Evolutionary conservation across 2,329 filamentous ascomycete species (phyloP).

Genomic region (Cladosporium austrohemisphaericum): DNA sequence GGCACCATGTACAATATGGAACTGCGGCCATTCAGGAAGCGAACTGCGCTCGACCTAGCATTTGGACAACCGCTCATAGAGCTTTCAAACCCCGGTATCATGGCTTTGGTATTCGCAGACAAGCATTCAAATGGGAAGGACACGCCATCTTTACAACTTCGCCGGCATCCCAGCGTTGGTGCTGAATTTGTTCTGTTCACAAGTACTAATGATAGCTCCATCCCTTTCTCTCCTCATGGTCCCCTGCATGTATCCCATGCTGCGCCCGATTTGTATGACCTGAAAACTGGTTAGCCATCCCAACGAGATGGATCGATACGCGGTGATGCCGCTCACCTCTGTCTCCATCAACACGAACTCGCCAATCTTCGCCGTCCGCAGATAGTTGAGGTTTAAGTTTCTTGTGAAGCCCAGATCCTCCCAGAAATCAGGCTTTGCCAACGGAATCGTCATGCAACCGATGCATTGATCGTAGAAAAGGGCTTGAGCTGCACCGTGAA

Average conservation of each 20-base stretch:
- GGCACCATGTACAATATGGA: too few species aligned
- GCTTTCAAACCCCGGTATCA: too few species aligned
- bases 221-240: constrained; percentile 24
- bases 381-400: constrained; percentile 21
- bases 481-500: constrained; percentile 25
- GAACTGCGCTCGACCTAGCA: too few species aligned
- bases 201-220: constrained; percentile 23
- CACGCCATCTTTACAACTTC: background rate
- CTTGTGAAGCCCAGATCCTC: constrained; percentile 23
- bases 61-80: too few species aligned
- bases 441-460: constrained; percentile 17
- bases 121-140: background rate
- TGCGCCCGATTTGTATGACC: constrained; percentile 19
- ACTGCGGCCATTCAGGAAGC: too few species aligned
- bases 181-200: constrained; percentile 28
- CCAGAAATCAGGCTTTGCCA: constrained; percentile 22
- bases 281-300: background rate
- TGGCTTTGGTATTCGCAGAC: too few species aligned
- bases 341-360: constrained; percentile 22
- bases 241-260: constrained; percentile 22
- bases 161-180: constrained; percentile 15
- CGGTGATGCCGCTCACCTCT: constrained; percentile 17
- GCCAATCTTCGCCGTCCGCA: constrained; percentile 22
- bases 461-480: constrained; percentile 24
- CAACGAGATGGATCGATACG: background rate